Evolutionary conservation across 2,329 filamentous ascomycete species (phyloP).

Genomic region (Penicillium sp.): DNA sequence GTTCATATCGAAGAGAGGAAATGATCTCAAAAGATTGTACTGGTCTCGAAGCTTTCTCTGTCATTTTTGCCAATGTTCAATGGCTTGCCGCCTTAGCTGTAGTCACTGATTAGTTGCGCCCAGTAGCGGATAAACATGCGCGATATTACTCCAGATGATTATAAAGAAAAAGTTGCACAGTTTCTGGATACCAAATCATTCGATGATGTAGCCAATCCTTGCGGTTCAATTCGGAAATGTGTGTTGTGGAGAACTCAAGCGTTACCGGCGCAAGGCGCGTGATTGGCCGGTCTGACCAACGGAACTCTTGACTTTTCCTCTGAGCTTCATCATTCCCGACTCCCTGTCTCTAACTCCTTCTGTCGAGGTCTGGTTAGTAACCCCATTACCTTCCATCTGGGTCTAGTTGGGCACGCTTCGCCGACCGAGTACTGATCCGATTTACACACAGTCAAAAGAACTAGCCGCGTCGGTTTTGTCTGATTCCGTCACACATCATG

Average conservation of each 20-base stretch:
- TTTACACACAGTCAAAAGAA: background rate
- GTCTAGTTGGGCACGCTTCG: conserved; percentile 6
- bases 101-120: conserved; percentile 8
- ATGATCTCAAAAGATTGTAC: conserved; percentile 58
- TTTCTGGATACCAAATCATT: conserved; percentile 1
- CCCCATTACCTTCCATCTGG: conserved; percentile 2
- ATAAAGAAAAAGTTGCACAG: conserved; percentile 18
- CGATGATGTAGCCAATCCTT: background rate
- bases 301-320: conserved; percentile 40
- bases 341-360: conserved; percentile 31
- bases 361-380: conserved; percentile 26
- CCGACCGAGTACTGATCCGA: conserved; percentile 7
- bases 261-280: conserved; percentile 23
- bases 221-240: conserved; percentile 12
- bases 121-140: background rate
- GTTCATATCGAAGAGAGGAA: conserved; percentile 71
- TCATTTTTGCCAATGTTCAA: conserved; percentile 12
- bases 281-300: conserved; percentile 32
- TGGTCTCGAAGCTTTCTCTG: conserved; percentile 5
- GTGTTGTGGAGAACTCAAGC: conserved; percentile 22
- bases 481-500: conserved; percentile 38
- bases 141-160: background rate
- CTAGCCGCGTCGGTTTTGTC: conserved; percentile 21
- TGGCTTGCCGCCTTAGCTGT: conserved; percentile 24
- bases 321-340: conserved; percentile 27